Evolutionary conservation across 176 grass and related monocot species (phyloP), one percentile per base, ranked within the genome.

Genomic region (Panicum miliaceum): DNA sequence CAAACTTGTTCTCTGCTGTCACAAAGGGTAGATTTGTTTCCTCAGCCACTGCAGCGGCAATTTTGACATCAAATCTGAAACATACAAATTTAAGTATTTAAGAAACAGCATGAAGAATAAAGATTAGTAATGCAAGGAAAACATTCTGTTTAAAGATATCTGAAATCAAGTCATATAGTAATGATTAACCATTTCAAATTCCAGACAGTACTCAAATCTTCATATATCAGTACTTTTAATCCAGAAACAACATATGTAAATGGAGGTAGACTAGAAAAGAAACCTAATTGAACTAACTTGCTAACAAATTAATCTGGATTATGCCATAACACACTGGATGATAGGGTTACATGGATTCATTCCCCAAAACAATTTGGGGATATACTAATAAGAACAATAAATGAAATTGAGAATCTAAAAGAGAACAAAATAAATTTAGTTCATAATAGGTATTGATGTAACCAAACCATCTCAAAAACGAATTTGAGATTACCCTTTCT

Each of bases 1-100:
- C 96, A 85, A 99, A 99, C 84, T 99, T 99, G 89, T 99, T 99
- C 90, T 99, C 96, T 81, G 96, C 96, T 72, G 93, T 96, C 62
- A 96, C 69, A 47, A 99, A 99, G 73, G 96, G 93, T 78, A 99
- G 88, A 48, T 54, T 77, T 70, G 96, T 99, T 87, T 99, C 93
- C 56, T 96, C 91, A 4, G 96, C 93, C 48, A 99, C 96, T 32
- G 91, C 90, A 82, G 83, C 78, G 54, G 96, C 96, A 87, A 96
- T 99, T 90, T 99, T 99, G 78, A 84, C 93, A 86, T 99, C 96
- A 88, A 96, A 99, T 88, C 96, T 99, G 86, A 78, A 90, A 91
- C 6, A 75, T 57, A 73, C 9, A 78, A 50, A 23, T 60, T 77
- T 59, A 88, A 71, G 15, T 36, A 69, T 76, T 80, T 41, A 71